Evolutionary conservation across 345 rosid species (phyloP), one percentile per base, ranked within the genome.

Genomic region (Syzygium oleosum): DNA sequence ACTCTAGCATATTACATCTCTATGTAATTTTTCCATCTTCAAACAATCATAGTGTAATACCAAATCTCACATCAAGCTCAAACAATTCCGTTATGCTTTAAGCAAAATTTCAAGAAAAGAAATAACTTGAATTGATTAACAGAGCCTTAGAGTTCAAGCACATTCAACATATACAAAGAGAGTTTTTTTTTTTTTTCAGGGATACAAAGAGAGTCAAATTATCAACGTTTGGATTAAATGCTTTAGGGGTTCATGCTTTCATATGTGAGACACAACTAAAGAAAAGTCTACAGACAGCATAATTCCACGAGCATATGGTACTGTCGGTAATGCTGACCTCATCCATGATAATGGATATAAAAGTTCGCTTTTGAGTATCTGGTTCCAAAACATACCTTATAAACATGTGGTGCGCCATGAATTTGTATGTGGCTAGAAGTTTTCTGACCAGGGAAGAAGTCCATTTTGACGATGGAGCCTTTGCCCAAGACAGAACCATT

Each of bases 401-500:
- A 95, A 90, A 98, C 97, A 86, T 95, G 94, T 79, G 99, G 98
- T 51, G 99, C 99, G 87, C 98, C 99, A 52, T 93, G 95, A 90
- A 98, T 95, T 89, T 95, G 98, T 90, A 95, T 88, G 89, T 93
- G 94, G 91, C 93, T 96, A 88, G 99, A 96, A 88, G 97, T 95
- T 91, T 92, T 93, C 93, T 97, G 99, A 87, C 98, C 97, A 87
- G 99, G 99, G 91, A 95, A 96, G 91, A 95, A 96, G 88, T 96
- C 95, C 95, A 94, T 98, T 89, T 98, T 96, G 85, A 96, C 95
- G 65, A 98, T 95, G 51, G 95, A 95, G 87, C 98, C 99, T 88
- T 93, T 94, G 27, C 99, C 97, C 92, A 98, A 90, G 79, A 98
- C 98, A 68, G 98, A 96, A 87, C 99, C 99, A 92, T 92, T 93